phyloP scores from a whole-genome alignment of 139 green algal species.

The Micromonas commoda region DNA sequence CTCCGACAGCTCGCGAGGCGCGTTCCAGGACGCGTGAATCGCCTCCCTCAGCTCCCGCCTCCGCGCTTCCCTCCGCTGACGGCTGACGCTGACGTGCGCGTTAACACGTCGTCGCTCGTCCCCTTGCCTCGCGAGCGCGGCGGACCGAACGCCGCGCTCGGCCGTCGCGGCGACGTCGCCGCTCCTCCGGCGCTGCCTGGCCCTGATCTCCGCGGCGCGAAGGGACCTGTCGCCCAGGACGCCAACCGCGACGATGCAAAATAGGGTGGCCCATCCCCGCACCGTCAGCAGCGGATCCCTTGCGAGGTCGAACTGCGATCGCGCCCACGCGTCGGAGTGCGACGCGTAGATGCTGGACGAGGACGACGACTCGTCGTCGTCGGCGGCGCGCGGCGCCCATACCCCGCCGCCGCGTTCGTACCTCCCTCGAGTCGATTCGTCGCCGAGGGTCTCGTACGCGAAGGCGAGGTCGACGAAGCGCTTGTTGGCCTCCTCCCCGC shows the following conservation, averaged over 20 bases:
- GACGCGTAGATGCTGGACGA: background rate
- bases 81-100: too few relatives aligned
- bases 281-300: background rate
- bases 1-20: too few relatives aligned
- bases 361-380: background rate
- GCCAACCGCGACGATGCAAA: background rate
- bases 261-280: background rate
- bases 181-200: too few relatives aligned
- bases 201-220: too few relatives aligned
- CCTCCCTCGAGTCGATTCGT: background rate
- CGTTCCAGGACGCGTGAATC: too few relatives aligned
- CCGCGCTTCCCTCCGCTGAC: background rate
- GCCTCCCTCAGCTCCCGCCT: background rate
- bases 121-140: too few relatives aligned
- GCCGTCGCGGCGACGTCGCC: too few relatives aligned
- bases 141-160: too few relatives aligned
- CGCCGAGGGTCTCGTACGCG: background rate
- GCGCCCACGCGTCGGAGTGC: background rate
- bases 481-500: background rate
- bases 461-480: background rate
- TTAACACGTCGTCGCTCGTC: too few relatives aligned
- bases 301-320: background rate
- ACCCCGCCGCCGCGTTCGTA: background rate
- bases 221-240: background rate
- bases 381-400: background rate